A percentile compares a stretch with the other conserved stretches of the same genome.
phyloP scores from a whole-genome alignment of 2,329 filamentous ascomycete species.

The Zarea fungicola region DNA sequence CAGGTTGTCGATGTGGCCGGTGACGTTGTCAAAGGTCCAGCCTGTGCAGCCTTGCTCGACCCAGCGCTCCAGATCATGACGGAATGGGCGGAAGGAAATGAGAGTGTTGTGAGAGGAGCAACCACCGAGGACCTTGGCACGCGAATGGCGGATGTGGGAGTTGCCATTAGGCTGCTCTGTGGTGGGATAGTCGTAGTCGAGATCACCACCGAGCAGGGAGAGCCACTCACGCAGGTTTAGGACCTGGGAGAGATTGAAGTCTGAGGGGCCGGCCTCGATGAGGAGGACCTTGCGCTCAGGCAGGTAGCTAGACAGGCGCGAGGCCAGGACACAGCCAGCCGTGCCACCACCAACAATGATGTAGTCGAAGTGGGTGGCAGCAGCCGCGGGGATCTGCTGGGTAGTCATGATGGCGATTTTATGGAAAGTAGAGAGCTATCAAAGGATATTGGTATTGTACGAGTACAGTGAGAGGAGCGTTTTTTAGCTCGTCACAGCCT shows the following conservation, averaged over 20 bases:
- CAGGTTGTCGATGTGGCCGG: constrained; percentile 73
- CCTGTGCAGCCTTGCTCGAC: constrained; percentile 74
- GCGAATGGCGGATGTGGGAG: constrained; percentile 85
- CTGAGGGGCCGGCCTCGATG: constrained; percentile 84
- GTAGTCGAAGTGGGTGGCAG: constrained; percentile 71
- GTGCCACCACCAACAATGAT: constrained; percentile 82
- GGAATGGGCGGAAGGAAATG: constrained; percentile 87
- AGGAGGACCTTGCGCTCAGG: constrained; percentile 76
- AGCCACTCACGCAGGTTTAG: constrained; percentile 86
- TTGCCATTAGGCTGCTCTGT: constrained; percentile 89
- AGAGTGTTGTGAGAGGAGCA: constrained; percentile 93
- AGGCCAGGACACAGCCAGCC: constrained; percentile 78
- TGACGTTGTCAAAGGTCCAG: constrained; percentile 84
- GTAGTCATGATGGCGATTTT: constrained; percentile 54
- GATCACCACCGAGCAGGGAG: constrained; percentile 73
- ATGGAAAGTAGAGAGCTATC: neutral
- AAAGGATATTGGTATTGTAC: neutral
- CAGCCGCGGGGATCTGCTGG: constrained; percentile 57
- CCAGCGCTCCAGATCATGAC: constrained; percentile 84
- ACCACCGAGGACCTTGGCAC: constrained; percentile 86
- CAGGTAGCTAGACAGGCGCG: constrained; percentile 74
- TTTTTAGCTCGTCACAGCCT: neutral
- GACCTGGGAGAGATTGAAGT: constrained; percentile 83
- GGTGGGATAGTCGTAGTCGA: constrained; percentile 88
- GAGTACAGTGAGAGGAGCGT: neutral